A percentile compares a stretch with the other conserved stretches of the same genome.
Evolutionary conservation across 2,329 filamentous ascomycete species (phyloP).

Genomic region (Monilinia fructicola): DNA sequence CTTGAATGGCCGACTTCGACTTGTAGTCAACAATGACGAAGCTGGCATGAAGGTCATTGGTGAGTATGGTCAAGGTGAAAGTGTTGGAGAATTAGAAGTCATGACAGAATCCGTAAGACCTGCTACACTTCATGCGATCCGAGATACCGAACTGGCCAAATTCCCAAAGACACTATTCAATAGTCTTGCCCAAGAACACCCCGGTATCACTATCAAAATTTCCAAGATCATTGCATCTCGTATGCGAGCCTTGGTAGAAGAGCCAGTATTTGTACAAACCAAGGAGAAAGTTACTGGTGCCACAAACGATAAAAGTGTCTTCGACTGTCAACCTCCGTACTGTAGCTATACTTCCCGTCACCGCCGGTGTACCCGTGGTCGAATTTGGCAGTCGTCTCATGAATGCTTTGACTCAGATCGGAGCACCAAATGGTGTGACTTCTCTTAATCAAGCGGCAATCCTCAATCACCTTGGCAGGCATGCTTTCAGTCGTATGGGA

Average conservation of each 20-base stretch:
- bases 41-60: constrained; percentile 83
- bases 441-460: constrained; percentile 92
- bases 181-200: constrained; percentile 93
- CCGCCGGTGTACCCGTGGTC: constrained; percentile 85
- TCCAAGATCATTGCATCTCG: constrained; percentile 97
- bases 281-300: constrained; percentile 62
- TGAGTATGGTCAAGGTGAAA: constrained; percentile 96
- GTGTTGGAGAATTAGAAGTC: constrained; percentile 94
- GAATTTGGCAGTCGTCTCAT: constrained; percentile 91
- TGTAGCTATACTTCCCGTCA: constrained; percentile 87
- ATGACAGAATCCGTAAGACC: constrained; percentile 91
- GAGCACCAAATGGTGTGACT: constrained; percentile 83
- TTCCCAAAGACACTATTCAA: constrained; percentile 97
- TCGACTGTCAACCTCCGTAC: constrained; percentile 92
- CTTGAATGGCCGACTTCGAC: constrained; percentile 83
- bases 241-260: constrained; percentile 86
- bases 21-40: constrained; percentile 78
- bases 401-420: constrained; percentile 85
- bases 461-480: constrained; percentile 88
- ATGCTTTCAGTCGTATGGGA: constrained; percentile 96
- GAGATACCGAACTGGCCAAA: constrained; percentile 93
- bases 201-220: constrained; percentile 97
- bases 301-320: constrained; percentile 65
- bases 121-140: constrained; percentile 90
- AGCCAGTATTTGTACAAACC: constrained; percentile 66